phyloP scores from a whole-genome alignment of 169 alveolate species.

The Plasmodium reichenowi region DNA sequence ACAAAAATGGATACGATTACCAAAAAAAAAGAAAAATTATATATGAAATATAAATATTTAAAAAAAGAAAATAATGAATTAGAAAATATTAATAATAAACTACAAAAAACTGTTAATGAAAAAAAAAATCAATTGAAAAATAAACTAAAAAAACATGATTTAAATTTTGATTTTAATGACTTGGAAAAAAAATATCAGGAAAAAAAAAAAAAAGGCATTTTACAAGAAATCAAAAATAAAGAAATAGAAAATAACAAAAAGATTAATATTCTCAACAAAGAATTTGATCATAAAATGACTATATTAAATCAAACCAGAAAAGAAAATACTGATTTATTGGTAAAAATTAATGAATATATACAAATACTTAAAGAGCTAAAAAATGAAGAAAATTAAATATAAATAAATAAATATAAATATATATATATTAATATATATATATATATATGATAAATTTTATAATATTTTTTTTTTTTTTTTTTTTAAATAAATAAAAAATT shows the following conservation, averaged over 20 bases:
- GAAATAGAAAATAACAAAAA: slow-evolving; percentile 33
- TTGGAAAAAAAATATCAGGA: slow-evolving; percentile 72
- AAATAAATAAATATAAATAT: not conserved
- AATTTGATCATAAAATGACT: slow-evolving; percentile 4
- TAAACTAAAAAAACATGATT: slow-evolving; percentile 56
- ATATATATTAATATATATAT: not conserved
- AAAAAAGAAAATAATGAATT: slow-evolving; percentile 48
- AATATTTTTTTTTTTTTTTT: too few species aligned
- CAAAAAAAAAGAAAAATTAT: slow-evolving; percentile 20
- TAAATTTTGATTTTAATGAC: slow-evolving; percentile 51
- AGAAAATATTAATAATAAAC: slow-evolving; percentile 34
- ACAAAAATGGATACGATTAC: slow-evolving; percentile 20
- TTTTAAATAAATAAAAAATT: too few species aligned
- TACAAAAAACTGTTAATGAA: slow-evolving; percentile 24
- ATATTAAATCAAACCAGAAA: slow-evolving; percentile 35
- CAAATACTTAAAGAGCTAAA: slow-evolving; percentile 23
- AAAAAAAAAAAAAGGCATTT: slow-evolving; percentile 58
- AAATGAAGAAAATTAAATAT: slow-evolving; percentile 3
- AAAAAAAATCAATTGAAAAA: slow-evolving; percentile 41
- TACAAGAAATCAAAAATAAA: slow-evolving; percentile 49
- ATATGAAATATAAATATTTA: slow-evolving; percentile 2
- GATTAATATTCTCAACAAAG: slow-evolving; percentile 14
- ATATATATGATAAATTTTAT: too few species aligned
- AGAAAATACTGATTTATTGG: slow-evolving; percentile 25
- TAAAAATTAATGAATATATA: slow-evolving; percentile 27